Percentiles rank a stretch among this genome's conserved stretches.
phyloP scores from a whole-genome alignment of 2,329 filamentous ascomycete species.

The Calycina marina region DNA sequence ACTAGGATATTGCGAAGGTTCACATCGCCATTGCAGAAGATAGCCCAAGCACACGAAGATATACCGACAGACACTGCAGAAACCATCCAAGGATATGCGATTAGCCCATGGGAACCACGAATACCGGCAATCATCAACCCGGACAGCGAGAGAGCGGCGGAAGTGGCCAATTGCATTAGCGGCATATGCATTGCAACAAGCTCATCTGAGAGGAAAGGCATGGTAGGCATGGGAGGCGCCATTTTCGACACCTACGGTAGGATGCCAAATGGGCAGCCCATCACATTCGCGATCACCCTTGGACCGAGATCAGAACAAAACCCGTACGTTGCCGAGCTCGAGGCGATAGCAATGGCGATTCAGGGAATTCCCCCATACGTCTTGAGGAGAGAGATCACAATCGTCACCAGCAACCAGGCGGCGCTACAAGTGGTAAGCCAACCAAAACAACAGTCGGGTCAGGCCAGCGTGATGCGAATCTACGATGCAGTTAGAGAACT shows the following conservation, averaged over 20 bases:
- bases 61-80: conserved; percentile 1
- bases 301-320: neutral
- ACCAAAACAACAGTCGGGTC: neutral
- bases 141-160: neutral
- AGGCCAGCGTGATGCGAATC: neutral
- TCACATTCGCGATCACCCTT: neutral
- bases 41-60: conserved; percentile 2
- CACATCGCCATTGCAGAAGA: too few species aligned
- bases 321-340: too few species aligned
- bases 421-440: neutral
- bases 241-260: conserved; percentile 11
- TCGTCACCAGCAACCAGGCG: neutral
- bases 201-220: neutral
- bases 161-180: neutral
- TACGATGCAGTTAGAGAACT: neutral
- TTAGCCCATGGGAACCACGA: neutral
- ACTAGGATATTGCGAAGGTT: neutral
- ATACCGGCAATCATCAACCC: neutral
- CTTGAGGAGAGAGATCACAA: too few species aligned
- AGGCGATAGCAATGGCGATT: too few species aligned
- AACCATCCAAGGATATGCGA: neutral
- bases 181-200: conserved; percentile 1
- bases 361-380: too few species aligned
- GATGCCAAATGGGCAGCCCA: neutral
- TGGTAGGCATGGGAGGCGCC: neutral